Evolutionary conservation across 148 eudicot genomes (phyloP), one percentile per base, ranked within the genome.

Genomic region (Cornus kousa): DNA sequence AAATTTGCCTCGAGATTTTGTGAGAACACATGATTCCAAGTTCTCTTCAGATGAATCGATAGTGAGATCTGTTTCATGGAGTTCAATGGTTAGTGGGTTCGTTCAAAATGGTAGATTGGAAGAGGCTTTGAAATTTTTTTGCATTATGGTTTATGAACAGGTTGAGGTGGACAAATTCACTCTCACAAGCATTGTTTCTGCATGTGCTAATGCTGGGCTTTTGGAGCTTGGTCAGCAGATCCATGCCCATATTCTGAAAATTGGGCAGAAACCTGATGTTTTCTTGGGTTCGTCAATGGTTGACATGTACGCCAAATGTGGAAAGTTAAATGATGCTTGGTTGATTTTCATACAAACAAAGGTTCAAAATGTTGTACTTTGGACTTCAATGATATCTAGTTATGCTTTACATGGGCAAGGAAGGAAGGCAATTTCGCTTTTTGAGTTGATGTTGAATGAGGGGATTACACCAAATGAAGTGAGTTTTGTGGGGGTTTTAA

Each of bases 301-400:
- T 76, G 94, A 94, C 80, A 92, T 92, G 98, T 94, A 94, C 71
- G 86, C 90, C 17, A 94, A 93, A 85, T 91, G 97, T 85, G 98
- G 97, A 78, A 86, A 82, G 79, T 78, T 92, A 79, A 82, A 85
- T 67, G 84, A 85, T 70, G 92, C 97, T 70, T 85, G 78, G 80
- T 81, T 77, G 53, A 71, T 88, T 69, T 94, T 94, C 48, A 65
- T 66, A 68, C 85, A 86, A 66, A 66, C 81, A n/a, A 62, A 74
- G 40, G 77, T 81, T 65, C 80, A 87, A 59, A 94, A 94, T 80
- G 78, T 83, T 39, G 90, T 91, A 72, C 73, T 91, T 37, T 92
- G 95, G 95, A 94, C 94, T 76, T 78, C 89, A 28, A 87, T 94
- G 70, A 90, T 94, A 82, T 85, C 85, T 74, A 88, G 91, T 70